Base-by-base conservation (phyloP, 805 yeast species). In the Starmerella stigmatis region DNA sequence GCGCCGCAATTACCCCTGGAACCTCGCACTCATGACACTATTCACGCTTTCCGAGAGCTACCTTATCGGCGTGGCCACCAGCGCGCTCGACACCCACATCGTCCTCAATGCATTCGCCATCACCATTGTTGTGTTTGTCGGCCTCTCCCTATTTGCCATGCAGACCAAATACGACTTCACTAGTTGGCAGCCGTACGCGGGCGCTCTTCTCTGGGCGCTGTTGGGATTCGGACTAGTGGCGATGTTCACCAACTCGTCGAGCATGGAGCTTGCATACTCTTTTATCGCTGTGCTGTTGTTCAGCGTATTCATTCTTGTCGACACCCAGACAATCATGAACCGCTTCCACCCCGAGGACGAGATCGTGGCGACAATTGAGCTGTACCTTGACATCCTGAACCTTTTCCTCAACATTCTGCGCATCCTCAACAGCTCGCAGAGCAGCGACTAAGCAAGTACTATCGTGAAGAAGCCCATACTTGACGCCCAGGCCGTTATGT, bases 331-430 rank as follows among this genome's bases (percentile, higher is more conserved):
- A 54, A 75, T 86, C 45, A 72, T 86, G 76, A 77, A 80, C 58
- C 77, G 75, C 46, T 76, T 70, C 54, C 80, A 79, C 57, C 78
- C 86, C 34, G 95, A 86, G 54, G 94, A 86, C 54, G 94, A 84
- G 57, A 73, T 86, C n/a, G 72, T 76, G 31, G 89, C 94, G 42
- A 76, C 89, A 13, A 76, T 86, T 59, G 66, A 75, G 54, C 70
- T 86, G 50, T 86, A 86, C 61, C 71, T 86, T 68, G 96, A 86
- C 60, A 74, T 85, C 38, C 69, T 86, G 64, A 86, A 86, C 64
- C 70, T 86, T 64, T 86, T 86, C 67, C 61, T 86, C 52, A 77
- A 75, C 63, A 78, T 86, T 49, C 71, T 86, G 60, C 70, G 94
- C 50, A 72, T 85, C 32, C 64, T 84, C 36, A 62, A 60, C 51